Conservation (phyloP, 2,329 filamentous ascomycete species). For the Aspergillus unguis region DNA sequence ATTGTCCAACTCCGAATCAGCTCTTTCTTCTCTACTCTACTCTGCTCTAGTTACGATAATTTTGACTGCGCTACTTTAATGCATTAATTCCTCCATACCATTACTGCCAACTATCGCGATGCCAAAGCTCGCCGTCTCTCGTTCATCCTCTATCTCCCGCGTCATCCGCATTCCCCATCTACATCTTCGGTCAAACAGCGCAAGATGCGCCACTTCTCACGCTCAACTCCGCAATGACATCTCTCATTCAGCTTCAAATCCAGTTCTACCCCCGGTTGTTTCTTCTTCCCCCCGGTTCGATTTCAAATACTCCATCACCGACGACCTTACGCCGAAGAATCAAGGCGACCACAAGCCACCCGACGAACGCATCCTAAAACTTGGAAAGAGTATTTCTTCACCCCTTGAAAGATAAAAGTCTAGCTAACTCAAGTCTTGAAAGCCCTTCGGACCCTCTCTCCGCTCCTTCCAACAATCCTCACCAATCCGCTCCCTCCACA, state of each 20-base stretch:
- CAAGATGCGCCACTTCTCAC: conserved; percentile 22
- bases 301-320: conserved; percentile 14
- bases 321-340: conserved; percentile 19
- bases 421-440: conserved; percentile 12
- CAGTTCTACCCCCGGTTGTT: neutral
- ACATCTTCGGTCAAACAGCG: conserved; percentile 3
- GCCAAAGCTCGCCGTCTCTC: conserved; percentile 12
- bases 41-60: neutral
- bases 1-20: neutral
- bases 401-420: neutral
- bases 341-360: conserved; percentile 47
- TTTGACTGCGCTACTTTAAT: conserved; percentile 2
- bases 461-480: conserved; percentile 59
- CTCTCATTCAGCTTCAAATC: conserved; percentile 20
- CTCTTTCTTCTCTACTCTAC: neutral
- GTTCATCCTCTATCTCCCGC: conserved; percentile 4
- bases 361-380: conserved; percentile 59
- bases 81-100: neutral
- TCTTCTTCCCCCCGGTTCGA: conserved; percentile 22
- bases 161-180: conserved; percentile 11
- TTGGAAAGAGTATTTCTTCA: conserved; percentile 55
- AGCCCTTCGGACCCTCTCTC: conserved; percentile 59
- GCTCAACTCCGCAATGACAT: conserved; percentile 38
- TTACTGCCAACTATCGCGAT: conserved; percentile 6
- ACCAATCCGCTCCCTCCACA: conserved; percentile 60